A percentile compares a stretch with the other conserved stretches of the same genome.
These are phyloP conservation scores for Melanomma pulvis-pyrius DNA, from an alignment of 495 filamentous ascomycete species.

Conservation along the genomic window DNA sequence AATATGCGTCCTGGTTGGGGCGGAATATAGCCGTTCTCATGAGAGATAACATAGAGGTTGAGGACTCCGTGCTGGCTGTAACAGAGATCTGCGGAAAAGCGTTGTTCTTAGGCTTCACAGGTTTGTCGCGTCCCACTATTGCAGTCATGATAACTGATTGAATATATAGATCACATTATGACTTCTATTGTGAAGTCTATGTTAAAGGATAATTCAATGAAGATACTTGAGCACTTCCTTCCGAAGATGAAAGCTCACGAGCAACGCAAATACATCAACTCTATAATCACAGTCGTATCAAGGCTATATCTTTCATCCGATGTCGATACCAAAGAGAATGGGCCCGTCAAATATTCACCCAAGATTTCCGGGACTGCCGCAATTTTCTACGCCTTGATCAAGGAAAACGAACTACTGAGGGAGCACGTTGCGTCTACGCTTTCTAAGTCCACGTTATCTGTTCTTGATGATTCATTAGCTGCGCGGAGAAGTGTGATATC, in stretches of 20 bases:
- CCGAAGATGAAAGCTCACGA: slow-evolving; percentile 27
- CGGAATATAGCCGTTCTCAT: slow-evolving; percentile 61
- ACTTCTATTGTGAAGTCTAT: slow-evolving; percentile 1
- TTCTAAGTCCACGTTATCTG: slow-evolving; percentile 2
- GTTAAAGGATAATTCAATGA: background rate
- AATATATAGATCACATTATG: slow-evolving; percentile 22
- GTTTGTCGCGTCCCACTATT: slow-evolving; percentile 49
- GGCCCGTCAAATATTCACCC: slow-evolving; percentile 11
- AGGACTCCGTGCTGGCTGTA: slow-evolving; percentile 51
- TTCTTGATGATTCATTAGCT: slow-evolving; percentile 59
- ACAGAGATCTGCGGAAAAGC: slow-evolving; percentile 56
- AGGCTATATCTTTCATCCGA: slow-evolving; percentile 52
- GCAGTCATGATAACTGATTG: background rate
- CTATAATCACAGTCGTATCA: slow-evolving; percentile 62
- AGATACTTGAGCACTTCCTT: slow-evolving; percentile 9
- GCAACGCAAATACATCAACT: slow-evolving; percentile 41
- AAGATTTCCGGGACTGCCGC: slow-evolving; percentile 55
- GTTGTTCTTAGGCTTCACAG: slow-evolving; percentile 72
- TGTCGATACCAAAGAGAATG: slow-evolving; percentile 36
- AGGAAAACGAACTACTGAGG: slow-evolving; percentile 47
- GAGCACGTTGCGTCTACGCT: slow-evolving; percentile 53
- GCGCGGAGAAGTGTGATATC: slow-evolving; percentile 70
- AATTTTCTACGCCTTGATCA: slow-evolving; percentile 49
- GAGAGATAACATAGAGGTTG: slow-evolving; percentile 47
- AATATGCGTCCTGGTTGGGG: slow-evolving; percentile 79